Base-by-base conservation (phyloP, 169 alveolate genomes). In the Babesia caballi region DNA sequence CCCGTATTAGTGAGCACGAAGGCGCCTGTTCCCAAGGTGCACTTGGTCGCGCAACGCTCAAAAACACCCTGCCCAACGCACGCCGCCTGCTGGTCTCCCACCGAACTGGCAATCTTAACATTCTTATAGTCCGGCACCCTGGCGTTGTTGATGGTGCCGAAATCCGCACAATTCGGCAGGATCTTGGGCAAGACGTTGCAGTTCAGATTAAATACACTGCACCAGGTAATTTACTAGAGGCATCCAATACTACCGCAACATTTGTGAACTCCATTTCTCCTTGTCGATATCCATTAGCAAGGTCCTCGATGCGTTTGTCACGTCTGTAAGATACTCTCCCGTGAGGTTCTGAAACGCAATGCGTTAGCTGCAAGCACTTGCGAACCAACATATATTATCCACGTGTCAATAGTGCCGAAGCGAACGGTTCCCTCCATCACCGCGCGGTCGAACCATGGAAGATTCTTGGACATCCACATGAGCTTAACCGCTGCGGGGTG, bases 11-110 rank as follows among this genome's bases (percentile, higher is more conserved):
- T 88, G 46, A 96, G 72, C 42, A 96, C 85, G 66, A 96, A 96
- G 27, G 94, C 94, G n/a, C 98, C 98, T 38, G 97, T 94, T n/a
- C 98, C 98, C 61, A 91, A 90, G 0, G 98, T 96, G 66, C 92
- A 91, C 69, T 96, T 96, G 0, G 94, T 92, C 56, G 92, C 93
- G 9, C 94, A 94, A 52, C 66, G 82, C 35, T 89, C 87, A n/a
- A 90, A 77, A 9, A 90, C 42, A 30, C 87, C 91, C 44, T 95
- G 98, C 0, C 98, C 98, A 25, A 95, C 69, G 49, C 95, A 90
- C 27, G 97, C 97, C 30, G 97, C 92, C 74, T 95, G 93, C 60
- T 95, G 95, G 72, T 95, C 98, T 33, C 98, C 98, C 17, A 90
- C 60, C 36, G 89, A 85, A n/a, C 97, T 95, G 32, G 92, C 65